Conservation (phyloP, 179 eudicot species). For the Pouteria campechiana region DNA sequence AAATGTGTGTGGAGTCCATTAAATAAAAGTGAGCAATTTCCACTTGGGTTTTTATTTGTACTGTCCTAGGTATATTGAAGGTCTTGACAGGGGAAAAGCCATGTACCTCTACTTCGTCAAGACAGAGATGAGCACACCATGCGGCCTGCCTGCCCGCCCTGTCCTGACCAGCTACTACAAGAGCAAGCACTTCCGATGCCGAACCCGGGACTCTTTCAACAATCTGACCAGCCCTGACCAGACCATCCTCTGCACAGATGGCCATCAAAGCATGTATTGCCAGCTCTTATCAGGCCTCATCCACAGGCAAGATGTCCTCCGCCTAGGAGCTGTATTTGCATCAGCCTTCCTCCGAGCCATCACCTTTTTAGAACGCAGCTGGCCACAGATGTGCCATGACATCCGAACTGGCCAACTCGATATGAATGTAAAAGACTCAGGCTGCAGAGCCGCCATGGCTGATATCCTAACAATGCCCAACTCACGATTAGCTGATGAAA, state of each 20-base stretch:
- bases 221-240: conserved; percentile 61
- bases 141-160: conserved; percentile 59
- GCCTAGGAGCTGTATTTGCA: conserved; percentile 78
- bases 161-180: conserved; percentile 81
- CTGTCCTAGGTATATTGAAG: conserved; percentile 42
- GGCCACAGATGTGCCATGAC: conserved; percentile 43
- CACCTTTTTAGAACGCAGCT: conserved; percentile 48
- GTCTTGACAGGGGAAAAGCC: conserved; percentile 60
- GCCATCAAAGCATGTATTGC: conserved; percentile 79
- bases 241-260: conserved; percentile 56
- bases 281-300: conserved; percentile 61
- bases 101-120: conserved; percentile 70
- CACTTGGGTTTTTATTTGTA: too few relatives aligned
- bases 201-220: conserved; percentile 39
- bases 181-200: conserved; percentile 56
- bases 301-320: conserved; percentile 51
- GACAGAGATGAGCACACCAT: conserved; percentile 61
- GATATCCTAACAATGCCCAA: conserved; percentile 25
- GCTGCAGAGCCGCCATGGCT: conserved; percentile 43
- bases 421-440: conserved; percentile 32
- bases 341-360: conserved; percentile 64
- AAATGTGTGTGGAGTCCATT: too few relatives aligned
- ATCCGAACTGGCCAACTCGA: conserved; percentile 41
- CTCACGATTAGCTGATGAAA: conserved; percentile 39
- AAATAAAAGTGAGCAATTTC: too few relatives aligned